Conservation (phyloP, 805 yeast genomes). For the Ogataea trehalophila region DNA sequence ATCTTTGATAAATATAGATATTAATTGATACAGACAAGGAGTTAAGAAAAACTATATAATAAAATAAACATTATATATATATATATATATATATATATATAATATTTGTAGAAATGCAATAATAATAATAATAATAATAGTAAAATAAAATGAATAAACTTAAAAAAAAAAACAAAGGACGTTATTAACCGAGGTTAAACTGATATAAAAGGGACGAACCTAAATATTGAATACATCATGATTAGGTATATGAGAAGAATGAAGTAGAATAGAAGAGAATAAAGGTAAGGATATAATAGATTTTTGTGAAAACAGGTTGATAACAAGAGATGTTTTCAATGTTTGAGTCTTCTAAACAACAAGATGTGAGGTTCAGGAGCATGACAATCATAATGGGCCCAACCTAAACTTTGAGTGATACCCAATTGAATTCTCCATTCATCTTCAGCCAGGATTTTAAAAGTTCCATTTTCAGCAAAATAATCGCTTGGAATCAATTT, state of each 20-base stretch:
- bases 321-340: slow-evolving; percentile 7
- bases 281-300: not conserved
- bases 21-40: too few relatives aligned
- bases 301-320: not conserved
- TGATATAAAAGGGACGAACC: too few relatives aligned
- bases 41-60: too few relatives aligned
- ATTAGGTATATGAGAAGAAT: not conserved
- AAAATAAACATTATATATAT: too few relatives aligned
- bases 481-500: slow-evolving; percentile 92
- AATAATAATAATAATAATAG: too few relatives aligned
- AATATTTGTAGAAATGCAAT: too few relatives aligned
- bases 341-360: slow-evolving; percentile 66
- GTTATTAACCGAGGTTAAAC: too few relatives aligned
- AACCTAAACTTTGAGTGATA: slow-evolving; percentile 93
- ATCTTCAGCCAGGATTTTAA: slow-evolving; percentile 85
- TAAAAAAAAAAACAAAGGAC: too few relatives aligned
- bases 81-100: too few relatives aligned
- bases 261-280: not conserved
- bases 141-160: too few relatives aligned
- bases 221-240: too few relatives aligned
- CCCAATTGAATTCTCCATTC: slow-evolving; percentile 97
- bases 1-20: too few relatives aligned
- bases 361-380: slow-evolving; percentile 98
- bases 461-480: slow-evolving; percentile 90
- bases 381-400: slow-evolving; percentile 98